Evolutionary conservation across 2,329 filamentous ascomycete genomes (phyloP).

Genomic region (Alternaria incomplexa): DNA sequence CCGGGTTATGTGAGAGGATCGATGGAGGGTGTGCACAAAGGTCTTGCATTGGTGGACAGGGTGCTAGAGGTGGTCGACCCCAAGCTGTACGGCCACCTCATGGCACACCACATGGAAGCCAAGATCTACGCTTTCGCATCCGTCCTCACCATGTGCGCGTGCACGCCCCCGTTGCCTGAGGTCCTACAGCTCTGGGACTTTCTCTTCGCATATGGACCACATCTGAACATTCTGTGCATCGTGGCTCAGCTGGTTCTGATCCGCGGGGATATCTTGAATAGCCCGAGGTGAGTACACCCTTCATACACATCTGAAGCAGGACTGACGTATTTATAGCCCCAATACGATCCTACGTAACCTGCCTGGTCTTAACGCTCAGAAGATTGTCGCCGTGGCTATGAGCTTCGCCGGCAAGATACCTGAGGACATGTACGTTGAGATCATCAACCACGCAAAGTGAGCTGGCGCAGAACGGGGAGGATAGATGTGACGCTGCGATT

Average conservation of each 20-base stretch:
- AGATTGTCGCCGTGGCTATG: slow-evolving; percentile 84
- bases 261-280: slow-evolving; percentile 80
- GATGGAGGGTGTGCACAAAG: slow-evolving; percentile 96
- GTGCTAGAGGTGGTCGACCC: slow-evolving; percentile 90
- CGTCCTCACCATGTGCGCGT: slow-evolving; percentile 92
- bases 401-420: slow-evolving; percentile 89
- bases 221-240: slow-evolving; percentile 94
- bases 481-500: neutral
- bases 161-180: slow-evolving; percentile 92
- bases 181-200: slow-evolving; percentile 97
- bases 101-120: slow-evolving; percentile 84
- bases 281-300: slow-evolving; percentile 69
- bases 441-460: slow-evolving; percentile 83
- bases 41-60: slow-evolving; percentile 88
- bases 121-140: slow-evolving; percentile 97
- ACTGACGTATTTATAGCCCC: slow-evolving; percentile 65
- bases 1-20: slow-evolving; percentile 93
- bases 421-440: slow-evolving; percentile 86
- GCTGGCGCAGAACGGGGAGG: neutral
- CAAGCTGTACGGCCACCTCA: slow-evolving; percentile 82
- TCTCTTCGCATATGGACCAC: slow-evolving; percentile 91
- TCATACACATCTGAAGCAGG: neutral
- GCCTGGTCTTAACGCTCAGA: slow-evolving; percentile 80
- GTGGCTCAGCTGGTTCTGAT: slow-evolving; percentile 93
- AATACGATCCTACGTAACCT: slow-evolving; percentile 91